These are phyloP conservation scores for Podospora appendiculata DNA, from an alignment of 495 filamentous ascomycete genomes.

Conservation along the genomic window DNA sequence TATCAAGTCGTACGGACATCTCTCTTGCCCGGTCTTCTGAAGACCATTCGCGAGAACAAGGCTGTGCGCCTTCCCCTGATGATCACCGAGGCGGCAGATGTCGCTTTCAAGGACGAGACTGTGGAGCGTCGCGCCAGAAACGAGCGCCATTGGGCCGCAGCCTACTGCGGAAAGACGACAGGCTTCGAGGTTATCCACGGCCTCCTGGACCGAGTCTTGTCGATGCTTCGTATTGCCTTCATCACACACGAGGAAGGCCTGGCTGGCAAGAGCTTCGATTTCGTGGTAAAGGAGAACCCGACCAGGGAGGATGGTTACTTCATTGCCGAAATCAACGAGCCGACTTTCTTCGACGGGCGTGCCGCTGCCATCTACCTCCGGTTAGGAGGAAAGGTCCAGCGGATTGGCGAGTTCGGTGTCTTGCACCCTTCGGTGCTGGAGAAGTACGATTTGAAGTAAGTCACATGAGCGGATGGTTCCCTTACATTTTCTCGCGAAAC, in stretches of 20 bases:
- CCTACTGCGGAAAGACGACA: slow-evolving; percentile 87
- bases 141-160: slow-evolving; percentile 91
- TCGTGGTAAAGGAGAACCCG: slow-evolving; percentile 41
- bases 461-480: not conserved
- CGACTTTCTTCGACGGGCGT: slow-evolving; percentile 86
- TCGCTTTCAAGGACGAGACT: slow-evolving; percentile 75
- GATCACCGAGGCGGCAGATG: slow-evolving; percentile 88
- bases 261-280: slow-evolving; percentile 39
- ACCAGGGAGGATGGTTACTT: slow-evolving; percentile 65
- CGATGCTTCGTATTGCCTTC: slow-evolving; percentile 83
- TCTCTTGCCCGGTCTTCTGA: slow-evolving; percentile 82
- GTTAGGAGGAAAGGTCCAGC: slow-evolving; percentile 57
- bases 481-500: not conserved
- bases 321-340: slow-evolving; percentile 85
- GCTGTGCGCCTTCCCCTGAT: slow-evolving; percentile 81
- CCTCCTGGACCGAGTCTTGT: slow-evolving; percentile 81
- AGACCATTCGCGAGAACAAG: slow-evolving; percentile 94
- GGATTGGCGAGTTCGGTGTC: slow-evolving; percentile 86
- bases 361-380: slow-evolving; percentile 74
- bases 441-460: slow-evolving; percentile 82
- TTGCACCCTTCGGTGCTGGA: slow-evolving; percentile 87
- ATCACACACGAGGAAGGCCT: slow-evolving; percentile 66
- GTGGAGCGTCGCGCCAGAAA: slow-evolving; percentile 81
- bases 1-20: slow-evolving; percentile 95
- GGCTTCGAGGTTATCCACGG: slow-evolving; percentile 97